Percentiles rank a stretch among this genome's conserved stretches.
Conservation (phyloP, 352 stramenopile genomes). For the Pythium grandisporangium region DNA sequence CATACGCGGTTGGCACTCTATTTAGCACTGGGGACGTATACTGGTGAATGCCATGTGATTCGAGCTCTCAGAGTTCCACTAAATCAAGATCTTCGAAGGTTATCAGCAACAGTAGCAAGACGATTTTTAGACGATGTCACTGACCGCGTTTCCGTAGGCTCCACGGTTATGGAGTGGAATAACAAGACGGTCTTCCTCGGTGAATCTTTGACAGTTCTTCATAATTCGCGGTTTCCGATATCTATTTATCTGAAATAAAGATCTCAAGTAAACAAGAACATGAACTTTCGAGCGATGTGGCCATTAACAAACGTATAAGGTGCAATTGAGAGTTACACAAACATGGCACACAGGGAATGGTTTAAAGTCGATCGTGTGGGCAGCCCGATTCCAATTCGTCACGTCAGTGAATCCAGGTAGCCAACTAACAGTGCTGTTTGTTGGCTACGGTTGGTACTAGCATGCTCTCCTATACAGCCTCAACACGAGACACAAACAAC, state of each 20-base stretch:
- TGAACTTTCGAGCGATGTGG: no score
- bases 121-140: slow-evolving; percentile 21
- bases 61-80: slow-evolving; percentile 31
- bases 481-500: slow-evolving; percentile 83
- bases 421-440: no score
- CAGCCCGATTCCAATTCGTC: no score
- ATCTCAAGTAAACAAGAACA: no score
- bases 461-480: no score
- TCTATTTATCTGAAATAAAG: slow-evolving; percentile 29
- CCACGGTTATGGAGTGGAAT: slow-evolving; percentile 14
- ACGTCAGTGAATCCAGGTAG: no score
- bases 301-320: no score
- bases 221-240: slow-evolving; percentile 37
- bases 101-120: slow-evolving; percentile 19
- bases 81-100: slow-evolving; percentile 14
- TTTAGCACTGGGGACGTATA: slow-evolving; percentile 29
- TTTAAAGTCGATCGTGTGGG: no score
- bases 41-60: slow-evolving; percentile 30
- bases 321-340: no score
- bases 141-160: slow-evolving; percentile 9
- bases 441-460: no score
- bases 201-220: slow-evolving; percentile 23
- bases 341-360: no score
- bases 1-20: slow-evolving; percentile 22
- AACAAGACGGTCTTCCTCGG: slow-evolving; percentile 29